phyloP scores from a whole-genome alignment of 176 grass and related monocot species.

The Zoysia pacifica region DNA sequence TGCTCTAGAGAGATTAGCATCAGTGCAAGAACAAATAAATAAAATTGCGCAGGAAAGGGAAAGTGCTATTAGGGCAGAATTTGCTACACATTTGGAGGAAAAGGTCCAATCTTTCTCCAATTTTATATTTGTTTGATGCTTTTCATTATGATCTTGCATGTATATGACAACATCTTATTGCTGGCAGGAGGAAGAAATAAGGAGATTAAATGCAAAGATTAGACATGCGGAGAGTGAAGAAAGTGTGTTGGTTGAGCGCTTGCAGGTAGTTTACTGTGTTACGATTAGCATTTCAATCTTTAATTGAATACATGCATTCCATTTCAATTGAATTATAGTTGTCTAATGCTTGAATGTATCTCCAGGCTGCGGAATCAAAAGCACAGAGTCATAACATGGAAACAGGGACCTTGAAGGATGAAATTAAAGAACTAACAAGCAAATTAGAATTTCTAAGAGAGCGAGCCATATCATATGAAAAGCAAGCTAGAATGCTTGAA shows the following conservation, averaged over 20 bases:
- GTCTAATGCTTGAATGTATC: conserved; percentile 21
- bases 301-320: background rate
- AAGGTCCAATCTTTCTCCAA: conserved; percentile 49
- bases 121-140: background rate
- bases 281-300: conserved; percentile 16
- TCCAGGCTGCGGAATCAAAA: conserved; percentile 57
- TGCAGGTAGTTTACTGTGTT: conserved; percentile 45
- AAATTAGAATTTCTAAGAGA: conserved; percentile 64
- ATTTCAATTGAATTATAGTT: conserved; percentile 8
- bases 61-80: conserved; percentile 63
- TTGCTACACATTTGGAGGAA: conserved; percentile 53
- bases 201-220: conserved; percentile 61
- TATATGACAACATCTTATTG: conserved; percentile 11
- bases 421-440: conserved; percentile 63
- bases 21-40: conserved; percentile 66
- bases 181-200: conserved; percentile 76
- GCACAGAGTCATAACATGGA: conserved; percentile 53
- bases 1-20: conserved; percentile 67
- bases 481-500: conserved; percentile 70
- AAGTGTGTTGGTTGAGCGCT: conserved; percentile 46
- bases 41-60: conserved; percentile 75
- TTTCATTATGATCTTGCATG: conserved; percentile 11
- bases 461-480: conserved; percentile 52
- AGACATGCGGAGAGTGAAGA: conserved; percentile 49
- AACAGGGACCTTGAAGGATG: conserved; percentile 57